These are phyloP conservation scores for Linnemannia exigua DNA, from an alignment of 192 early-diverging fungal genomes.

Conservation along the genomic window DNA sequence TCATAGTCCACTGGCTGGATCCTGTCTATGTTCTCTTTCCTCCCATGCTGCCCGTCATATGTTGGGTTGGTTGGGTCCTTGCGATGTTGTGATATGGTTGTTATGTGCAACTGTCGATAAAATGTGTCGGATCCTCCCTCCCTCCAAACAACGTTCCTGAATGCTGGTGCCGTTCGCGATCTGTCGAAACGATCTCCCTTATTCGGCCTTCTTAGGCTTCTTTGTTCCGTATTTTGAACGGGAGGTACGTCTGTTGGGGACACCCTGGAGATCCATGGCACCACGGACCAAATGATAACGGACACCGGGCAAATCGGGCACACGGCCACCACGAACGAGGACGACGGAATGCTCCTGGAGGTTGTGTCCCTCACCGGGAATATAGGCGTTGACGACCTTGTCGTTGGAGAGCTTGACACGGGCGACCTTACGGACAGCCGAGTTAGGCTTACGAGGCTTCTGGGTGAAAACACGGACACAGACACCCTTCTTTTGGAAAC, in stretches of 20 bases:
- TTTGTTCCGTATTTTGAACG: slow-evolving; percentile 97
- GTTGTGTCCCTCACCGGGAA: slow-evolving; percentile 99
- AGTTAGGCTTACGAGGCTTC: slow-evolving; percentile 99
- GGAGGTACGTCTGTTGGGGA: slow-evolving; percentile 82
- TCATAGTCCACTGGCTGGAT: neutral
- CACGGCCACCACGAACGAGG: slow-evolving; percentile 94
- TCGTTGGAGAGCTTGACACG: slow-evolving; percentile 94
- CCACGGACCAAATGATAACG: slow-evolving; percentile 95
- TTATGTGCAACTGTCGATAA: neutral
- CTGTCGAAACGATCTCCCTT: neutral
- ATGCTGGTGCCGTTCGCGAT: neutral
- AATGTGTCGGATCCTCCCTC: neutral
- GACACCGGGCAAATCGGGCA: slow-evolving; percentile 98
- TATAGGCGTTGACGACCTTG: slow-evolving; percentile 94
- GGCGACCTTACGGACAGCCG: slow-evolving; percentile 94
- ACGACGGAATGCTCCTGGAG: slow-evolving; percentile 98
- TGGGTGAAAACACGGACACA: slow-evolving; percentile 96
- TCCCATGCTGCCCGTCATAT: neutral
- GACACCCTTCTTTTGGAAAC: slow-evolving; percentile 93
- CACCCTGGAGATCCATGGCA: slow-evolving; percentile 95
- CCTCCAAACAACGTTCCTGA: neutral
- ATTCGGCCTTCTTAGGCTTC: slow-evolving; percentile 69
- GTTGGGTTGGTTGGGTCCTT: neutral
- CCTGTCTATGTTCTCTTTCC: neutral
- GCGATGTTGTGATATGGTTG: neutral